Conservation (phyloP, 169 alveolate genomes). For the Perkinsus chesapeaki region DNA sequence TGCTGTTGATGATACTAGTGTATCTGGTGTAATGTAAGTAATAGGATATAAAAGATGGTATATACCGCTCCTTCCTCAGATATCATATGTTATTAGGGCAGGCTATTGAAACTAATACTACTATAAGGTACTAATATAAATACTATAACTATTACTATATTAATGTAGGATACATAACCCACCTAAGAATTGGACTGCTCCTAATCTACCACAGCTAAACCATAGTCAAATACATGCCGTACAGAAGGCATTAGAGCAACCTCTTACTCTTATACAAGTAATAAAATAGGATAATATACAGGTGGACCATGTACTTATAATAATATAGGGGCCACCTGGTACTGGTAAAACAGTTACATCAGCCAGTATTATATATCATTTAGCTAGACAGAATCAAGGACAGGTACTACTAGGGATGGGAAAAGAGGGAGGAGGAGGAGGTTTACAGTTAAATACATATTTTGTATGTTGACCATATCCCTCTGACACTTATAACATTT, state of each 20-base stretch:
- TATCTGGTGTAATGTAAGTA: conserved; percentile 49
- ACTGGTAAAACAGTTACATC: conserved; percentile 93
- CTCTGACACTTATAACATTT: not conserved
- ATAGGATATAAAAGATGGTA: no score
- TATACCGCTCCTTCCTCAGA: not conserved
- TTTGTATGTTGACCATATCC: no score
- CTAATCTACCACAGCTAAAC: conserved; percentile 82
- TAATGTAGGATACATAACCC: not conserved
- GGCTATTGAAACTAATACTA: not conserved
- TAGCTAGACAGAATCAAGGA: conserved; percentile 56
- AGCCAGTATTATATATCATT: conserved; percentile 83
- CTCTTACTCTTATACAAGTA: conserved; percentile 78
- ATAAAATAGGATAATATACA: not conserved
- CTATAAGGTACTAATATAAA: not conserved
- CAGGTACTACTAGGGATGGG: no score
- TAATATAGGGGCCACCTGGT: conserved; percentile 87
- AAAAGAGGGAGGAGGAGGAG: no score
- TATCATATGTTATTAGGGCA: not conserved
- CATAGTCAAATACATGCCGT: conserved; percentile 81
- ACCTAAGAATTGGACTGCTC: conserved; percentile 75
- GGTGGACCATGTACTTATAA: not conserved
- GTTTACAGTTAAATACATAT: no score
- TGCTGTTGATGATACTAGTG: conserved; percentile 38
- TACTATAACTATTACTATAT: not conserved
- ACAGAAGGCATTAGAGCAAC: conserved; percentile 75